These are phyloP conservation scores for Beauveria bassiana DNA, from an alignment of 2,329 filamentous ascomycete genomes.

Conservation along the genomic window DNA sequence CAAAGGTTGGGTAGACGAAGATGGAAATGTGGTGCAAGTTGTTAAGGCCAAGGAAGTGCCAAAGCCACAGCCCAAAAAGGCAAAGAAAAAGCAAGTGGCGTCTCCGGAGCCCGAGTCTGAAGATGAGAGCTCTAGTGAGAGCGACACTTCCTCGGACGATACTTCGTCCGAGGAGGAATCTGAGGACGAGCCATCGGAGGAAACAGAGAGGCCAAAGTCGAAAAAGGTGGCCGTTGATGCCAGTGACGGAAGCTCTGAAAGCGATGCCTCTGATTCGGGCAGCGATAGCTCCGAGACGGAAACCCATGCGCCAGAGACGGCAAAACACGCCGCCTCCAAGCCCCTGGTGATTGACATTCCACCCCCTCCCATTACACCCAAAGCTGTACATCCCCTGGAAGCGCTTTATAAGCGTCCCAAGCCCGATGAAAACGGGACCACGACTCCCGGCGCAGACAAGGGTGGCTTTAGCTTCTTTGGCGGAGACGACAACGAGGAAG, in stretches of 20 bases:
- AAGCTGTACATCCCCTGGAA: slow-evolving; percentile 74
- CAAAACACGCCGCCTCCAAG: slow-evolving; percentile 34
- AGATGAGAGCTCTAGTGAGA: slow-evolving; percentile 32
- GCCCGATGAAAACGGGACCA: slow-evolving; percentile 29
- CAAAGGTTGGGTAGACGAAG: slow-evolving; percentile 78
- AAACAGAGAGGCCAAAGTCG: slow-evolving; percentile 9
- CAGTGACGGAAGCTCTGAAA: slow-evolving; percentile 15
- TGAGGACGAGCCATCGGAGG: slow-evolving; percentile 14
- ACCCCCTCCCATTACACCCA: slow-evolving; percentile 37
- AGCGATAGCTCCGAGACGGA: slow-evolving; percentile 19
- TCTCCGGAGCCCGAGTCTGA: slow-evolving; percentile 17
- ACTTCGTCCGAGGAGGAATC: slow-evolving; percentile 15
- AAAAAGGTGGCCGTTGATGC: slow-evolving; percentile 19
- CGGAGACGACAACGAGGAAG: slow-evolving; percentile 38
- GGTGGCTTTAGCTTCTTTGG: slow-evolving; percentile 70
- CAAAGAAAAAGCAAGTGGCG: slow-evolving; percentile 15
- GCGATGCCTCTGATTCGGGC: slow-evolving; percentile 10
- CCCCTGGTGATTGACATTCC: slow-evolving; percentile 50
- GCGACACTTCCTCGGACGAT: slow-evolving; percentile 27
- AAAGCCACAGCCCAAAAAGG: slow-evolving; percentile 19
- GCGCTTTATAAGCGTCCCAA: slow-evolving; percentile 77
- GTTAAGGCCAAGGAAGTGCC: slow-evolving; percentile 31
- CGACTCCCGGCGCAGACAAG: slow-evolving; percentile 34
- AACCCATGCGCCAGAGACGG: slow-evolving; percentile 13
- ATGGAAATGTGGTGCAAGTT: slow-evolving; percentile 66